Base-by-base conservation (phyloP, 1,284 basidiomycete species). In the Cystobasidiaceae sp. region DNA sequence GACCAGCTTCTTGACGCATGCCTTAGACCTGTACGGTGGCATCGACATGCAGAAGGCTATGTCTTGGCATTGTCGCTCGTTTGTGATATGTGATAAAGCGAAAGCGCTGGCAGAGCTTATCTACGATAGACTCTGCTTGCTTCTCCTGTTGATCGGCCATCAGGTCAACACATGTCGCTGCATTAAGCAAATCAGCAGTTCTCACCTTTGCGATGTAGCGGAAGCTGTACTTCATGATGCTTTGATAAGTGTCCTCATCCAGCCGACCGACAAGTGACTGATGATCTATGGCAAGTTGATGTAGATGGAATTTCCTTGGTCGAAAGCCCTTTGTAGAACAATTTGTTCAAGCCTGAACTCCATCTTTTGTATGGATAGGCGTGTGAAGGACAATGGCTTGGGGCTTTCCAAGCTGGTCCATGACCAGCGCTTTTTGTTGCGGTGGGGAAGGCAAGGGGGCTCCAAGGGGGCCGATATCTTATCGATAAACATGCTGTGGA, bases 251-350 rank as follows among this genome's bases (percentile, higher is more conserved):
- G 59, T 90, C 86, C 75, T 97, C 93, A 54, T 93, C 89, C 4
- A 98, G 11, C 96, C 94, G 5, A 89, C 86, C 0, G 90, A 93
- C 33, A 98, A 79, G 76, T 97, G 93, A 73, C 88, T 91, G 78
- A 96, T 94, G 61, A 97, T 91, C 79, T 96, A 92, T 0, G 93
- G 94, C 72, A 99, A 78, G 76, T 97, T 97, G 79, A 98, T 98
- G 79, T 97, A 98, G 67, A 99, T 93, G 11, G 93, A 93, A 75
- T 97, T 97, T 98, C 94, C 80, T 98, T 99, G 21, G 81, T 93
- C 34, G 91, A 89, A 39, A 98, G 79, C 75, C 97, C 93, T 25
- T 85, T 87, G 81, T 98, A 98, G 85, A 99, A 99, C 61, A 98
- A 77, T 77, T 93, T 96, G 41, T 96, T 93, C 19, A 99, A 82